A percentile compares a stretch with the other conserved stretches of the same genome.
Conservation (phyloP, 352 stramenopile species). For the Blastocystis sp. region DNA sequence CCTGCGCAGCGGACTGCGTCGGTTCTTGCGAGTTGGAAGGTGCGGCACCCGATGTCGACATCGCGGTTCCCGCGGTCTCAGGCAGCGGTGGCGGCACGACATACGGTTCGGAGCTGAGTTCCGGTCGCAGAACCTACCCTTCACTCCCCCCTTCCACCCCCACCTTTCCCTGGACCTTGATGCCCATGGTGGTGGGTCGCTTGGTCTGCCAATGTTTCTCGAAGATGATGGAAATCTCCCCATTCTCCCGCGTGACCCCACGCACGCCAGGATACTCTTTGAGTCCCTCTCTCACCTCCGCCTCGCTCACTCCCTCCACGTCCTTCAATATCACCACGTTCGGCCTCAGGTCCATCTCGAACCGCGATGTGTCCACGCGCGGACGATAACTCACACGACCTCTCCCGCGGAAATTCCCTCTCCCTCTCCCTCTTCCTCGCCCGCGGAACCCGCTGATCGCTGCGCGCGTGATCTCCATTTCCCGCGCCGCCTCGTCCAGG, state of each 20-base stretch:
- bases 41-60: too few species aligned
- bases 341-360: background rate
- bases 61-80: too few species aligned
- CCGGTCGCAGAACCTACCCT: background rate
- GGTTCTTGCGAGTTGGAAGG: too few species aligned
- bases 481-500: background rate
- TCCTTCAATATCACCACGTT: conserved; percentile 18
- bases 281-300: background rate
- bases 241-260: background rate
- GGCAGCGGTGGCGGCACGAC: background rate
- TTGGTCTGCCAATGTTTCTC: conserved; percentile 38
- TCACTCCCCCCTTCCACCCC: background rate
- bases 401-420: background rate
- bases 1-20: too few species aligned
- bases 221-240: background rate
- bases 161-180: background rate
- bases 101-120: background rate
- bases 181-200: background rate
- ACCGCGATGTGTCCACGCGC: background rate
- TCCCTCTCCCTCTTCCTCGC: background rate
- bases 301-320: background rate
- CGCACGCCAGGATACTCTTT: background rate
- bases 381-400: background rate
- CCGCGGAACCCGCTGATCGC: background rate
- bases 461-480: background rate